Evolutionary conservation across 768 basidiomycete genomes (phyloP).

Genomic region (Kwoniella sp.): DNA sequence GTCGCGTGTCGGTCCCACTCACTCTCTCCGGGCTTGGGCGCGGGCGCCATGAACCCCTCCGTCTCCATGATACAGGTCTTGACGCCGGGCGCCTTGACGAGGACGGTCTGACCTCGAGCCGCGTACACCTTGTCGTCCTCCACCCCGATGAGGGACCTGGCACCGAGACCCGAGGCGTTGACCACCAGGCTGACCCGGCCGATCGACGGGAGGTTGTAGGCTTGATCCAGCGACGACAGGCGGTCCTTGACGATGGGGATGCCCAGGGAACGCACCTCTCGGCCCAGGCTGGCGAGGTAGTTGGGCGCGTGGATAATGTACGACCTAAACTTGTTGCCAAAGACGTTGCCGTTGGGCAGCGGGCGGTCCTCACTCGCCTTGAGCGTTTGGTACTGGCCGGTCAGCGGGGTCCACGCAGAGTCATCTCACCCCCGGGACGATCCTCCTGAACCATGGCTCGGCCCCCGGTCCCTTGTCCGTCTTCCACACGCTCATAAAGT

Average conservation of each 20-base stretch:
- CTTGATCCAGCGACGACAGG: conserved; percentile 55
- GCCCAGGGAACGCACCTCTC: conserved; percentile 51
- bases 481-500: conserved; percentile 30
- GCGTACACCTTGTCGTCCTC: conserved; percentile 72
- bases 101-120: conserved; percentile 76
- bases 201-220: conserved; percentile 51
- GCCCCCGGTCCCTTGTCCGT: conserved; percentile 5
- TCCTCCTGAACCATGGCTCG: conserved; percentile 35
- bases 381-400: conserved; percentile 2
- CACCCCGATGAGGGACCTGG: conserved; percentile 71
- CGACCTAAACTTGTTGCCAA: conserved; percentile 51
- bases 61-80: conserved; percentile 49
- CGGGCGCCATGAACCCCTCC: conserved; percentile 18
- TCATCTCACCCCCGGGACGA: conserved; percentile 30
- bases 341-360: conserved; percentile 11
- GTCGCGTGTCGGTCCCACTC: background rate
- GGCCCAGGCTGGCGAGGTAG: conserved; percentile 57
- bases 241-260: conserved; percentile 54
- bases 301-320: conserved; percentile 56
- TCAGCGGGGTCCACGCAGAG: background rate
- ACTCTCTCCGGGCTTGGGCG: conserved; percentile 1
- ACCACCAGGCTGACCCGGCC: conserved; percentile 54
- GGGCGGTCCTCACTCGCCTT: background rate
- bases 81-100: conserved; percentile 66
- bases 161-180: conserved; percentile 61